A percentile compares a stretch with the other conserved stretches of the same genome.
These are phyloP conservation scores for Entoloma clypeatum DNA, from an alignment of 1,284 basidiomycete genomes.

Conservation along the genomic window DNA sequence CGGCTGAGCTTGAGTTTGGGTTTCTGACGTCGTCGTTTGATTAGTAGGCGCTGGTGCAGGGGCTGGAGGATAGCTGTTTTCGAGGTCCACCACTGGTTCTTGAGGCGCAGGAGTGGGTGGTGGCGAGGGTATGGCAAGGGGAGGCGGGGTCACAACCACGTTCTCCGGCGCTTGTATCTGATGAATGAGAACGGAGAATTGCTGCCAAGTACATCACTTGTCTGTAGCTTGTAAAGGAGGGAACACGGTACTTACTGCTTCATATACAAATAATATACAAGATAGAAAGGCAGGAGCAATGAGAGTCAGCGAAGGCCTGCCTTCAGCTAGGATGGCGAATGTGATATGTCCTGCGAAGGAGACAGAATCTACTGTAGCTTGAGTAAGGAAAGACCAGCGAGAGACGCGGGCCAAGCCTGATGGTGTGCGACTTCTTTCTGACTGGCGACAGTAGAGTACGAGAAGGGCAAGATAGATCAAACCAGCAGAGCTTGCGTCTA, in stretches of 20 bases:
- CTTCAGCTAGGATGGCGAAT: slow-evolving; percentile 78
- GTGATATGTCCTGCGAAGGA: slow-evolving; percentile 84
- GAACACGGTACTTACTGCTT: slow-evolving; percentile 53
- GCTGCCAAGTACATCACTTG: slow-evolving; percentile 40
- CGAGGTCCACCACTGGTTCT: no score
- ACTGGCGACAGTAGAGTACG: slow-evolving; percentile 68
- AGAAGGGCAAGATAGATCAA: slow-evolving; percentile 68
- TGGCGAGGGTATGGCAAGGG: slow-evolving; percentile 3
- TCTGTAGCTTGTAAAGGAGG: neutral
- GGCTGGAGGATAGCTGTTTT: slow-evolving; percentile 6
- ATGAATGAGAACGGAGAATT: slow-evolving; percentile 77
- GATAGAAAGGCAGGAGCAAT: slow-evolving; percentile 80
- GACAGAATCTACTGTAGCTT: slow-evolving; percentile 75
- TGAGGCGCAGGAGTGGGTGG: slow-evolving; percentile 25
- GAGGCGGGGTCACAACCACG: slow-evolving; percentile 23
- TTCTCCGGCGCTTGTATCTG: slow-evolving; percentile 83
- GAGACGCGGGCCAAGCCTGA: slow-evolving; percentile 76
- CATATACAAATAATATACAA: slow-evolving; percentile 65
- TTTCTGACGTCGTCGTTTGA: slow-evolving; percentile 9
- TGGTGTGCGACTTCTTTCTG: slow-evolving; percentile 72
- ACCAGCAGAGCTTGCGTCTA: slow-evolving; percentile 72
- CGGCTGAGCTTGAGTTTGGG: slow-evolving; percentile 21
- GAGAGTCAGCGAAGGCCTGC: slow-evolving; percentile 71
- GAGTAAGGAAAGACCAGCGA: slow-evolving; percentile 75
- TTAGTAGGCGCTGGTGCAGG: slow-evolving; percentile 6